Base-by-base conservation (phyloP, 108 stramenopile genomes). In the Cyclotella sp. region DNA sequence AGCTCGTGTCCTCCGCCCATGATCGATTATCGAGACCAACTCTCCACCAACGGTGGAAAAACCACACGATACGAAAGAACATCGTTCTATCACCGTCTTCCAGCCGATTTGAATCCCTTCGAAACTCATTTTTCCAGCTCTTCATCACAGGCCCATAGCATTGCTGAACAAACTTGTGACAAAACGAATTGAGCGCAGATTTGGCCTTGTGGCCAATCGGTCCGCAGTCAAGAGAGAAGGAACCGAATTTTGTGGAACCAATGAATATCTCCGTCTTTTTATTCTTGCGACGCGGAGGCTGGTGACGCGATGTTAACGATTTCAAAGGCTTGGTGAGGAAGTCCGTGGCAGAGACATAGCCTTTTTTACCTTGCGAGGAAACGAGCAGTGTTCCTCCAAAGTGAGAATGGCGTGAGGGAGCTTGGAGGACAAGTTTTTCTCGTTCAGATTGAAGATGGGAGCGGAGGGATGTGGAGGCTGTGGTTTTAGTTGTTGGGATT, bases 121-220 rank as follows among this genome's bases (percentile, higher is more conserved):
- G 86, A 75, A 97, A 97, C 69, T 97, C 96, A 75, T 95, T 90
- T 72, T 97, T 97, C 44, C 95, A 69, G 9, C 88, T 91, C 84
- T 97, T 95, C 90, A 91, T 93, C 46, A 94, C 79, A 11, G 96
- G 94, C 4, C 93, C 94, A 52, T 95, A 97, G 63, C 93, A 91
- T 21, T 90, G 72, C 26, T 72, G 49, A 27, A 93, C 30, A 58
- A 93, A 96, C 21, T 88, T 83, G 41, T 76, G 34, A 68, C 90
- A 92, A 52, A 96, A 96, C 4, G 68, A 53, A 67, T 96, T 55
- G 11, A 96, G 68, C 3, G 88, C 88, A 40, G 53, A 19, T 52
- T 88, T 83, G 28, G 93, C 89, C 13, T 81, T 84, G 24, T 83
- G 55, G 15, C 78, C 44, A 19, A 86, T 47, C 22, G 93, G 90